Evolutionary conservation across 768 basidiomycete species (phyloP).

Genomic region (Dioszegia hungarica): DNA sequence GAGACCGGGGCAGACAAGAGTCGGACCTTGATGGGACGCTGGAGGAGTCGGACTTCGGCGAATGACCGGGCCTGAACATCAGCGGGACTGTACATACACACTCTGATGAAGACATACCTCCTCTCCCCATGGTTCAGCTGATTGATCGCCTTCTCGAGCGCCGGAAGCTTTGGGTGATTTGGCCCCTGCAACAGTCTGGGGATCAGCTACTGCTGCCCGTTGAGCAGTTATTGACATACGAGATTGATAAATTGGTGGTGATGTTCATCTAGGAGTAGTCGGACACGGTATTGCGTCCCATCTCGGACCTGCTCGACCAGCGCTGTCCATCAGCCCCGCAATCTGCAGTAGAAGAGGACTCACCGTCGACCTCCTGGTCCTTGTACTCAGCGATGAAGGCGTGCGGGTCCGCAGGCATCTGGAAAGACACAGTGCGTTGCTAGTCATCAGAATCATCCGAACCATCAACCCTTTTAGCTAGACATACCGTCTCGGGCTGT

Average conservation of each 20-base stretch:
- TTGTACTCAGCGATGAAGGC: slow-evolving; percentile 88
- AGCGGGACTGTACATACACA: not conserved
- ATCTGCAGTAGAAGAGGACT: slow-evolving; percentile 16
- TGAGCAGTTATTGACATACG: slow-evolving; percentile 51
- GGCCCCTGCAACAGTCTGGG: slow-evolving; percentile 43
- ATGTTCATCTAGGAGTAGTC: slow-evolving; percentile 79
- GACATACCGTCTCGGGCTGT: slow-evolving; percentile 43
- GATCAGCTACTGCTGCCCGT: not conserved
- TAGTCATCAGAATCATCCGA: slow-evolving; percentile 50
- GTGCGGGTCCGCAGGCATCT: slow-evolving; percentile 84
- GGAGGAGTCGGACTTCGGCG: slow-evolving; percentile 58
- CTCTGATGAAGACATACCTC: slow-evolving; percentile 61
- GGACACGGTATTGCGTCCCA: slow-evolving; percentile 80
- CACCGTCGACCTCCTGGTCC: slow-evolving; percentile 83
- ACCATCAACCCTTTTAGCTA: too few species aligned
- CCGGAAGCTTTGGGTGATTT: slow-evolving; percentile 45
- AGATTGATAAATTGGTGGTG: slow-evolving; percentile 88
- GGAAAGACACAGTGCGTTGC: slow-evolving; percentile 70
- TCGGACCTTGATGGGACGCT: slow-evolving; percentile 47
- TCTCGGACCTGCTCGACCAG: slow-evolving; percentile 92
- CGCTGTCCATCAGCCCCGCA: slow-evolving; percentile 52
- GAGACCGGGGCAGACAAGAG: slow-evolving; percentile 54
- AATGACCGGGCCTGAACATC: slow-evolving; percentile 78
- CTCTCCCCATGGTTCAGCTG: slow-evolving; percentile 73
- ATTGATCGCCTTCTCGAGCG: slow-evolving; percentile 36